Conservation (phyloP, 1,139 yeast species). For the Hyphopichia pseudoburtonii region DNA sequence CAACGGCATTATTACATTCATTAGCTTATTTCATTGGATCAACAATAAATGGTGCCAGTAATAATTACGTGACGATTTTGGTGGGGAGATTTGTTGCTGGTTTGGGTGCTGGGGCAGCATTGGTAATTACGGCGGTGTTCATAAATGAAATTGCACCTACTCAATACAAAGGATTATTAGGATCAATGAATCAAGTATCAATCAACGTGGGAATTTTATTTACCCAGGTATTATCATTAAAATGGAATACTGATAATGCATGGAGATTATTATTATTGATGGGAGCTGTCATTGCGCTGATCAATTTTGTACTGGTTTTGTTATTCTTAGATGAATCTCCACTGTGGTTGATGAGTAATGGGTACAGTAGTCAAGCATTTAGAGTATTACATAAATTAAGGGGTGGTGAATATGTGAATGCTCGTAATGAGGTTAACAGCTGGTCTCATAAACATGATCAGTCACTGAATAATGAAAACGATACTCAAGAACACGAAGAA, state of each 20-base stretch:
- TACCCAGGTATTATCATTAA: constrained; percentile 72
- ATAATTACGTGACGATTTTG: constrained; percentile 43
- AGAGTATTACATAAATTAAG: constrained; percentile 36
- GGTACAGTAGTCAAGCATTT: constrained; percentile 31
- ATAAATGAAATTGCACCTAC: constrained; percentile 79
- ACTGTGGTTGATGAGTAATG: constrained; percentile 63
- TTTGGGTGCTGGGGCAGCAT: constrained; percentile 80
- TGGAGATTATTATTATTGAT: constrained; percentile 73
- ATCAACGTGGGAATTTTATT: constrained; percentile 80
- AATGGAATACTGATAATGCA: constrained; percentile 59
- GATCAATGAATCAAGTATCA: constrained; percentile 84
- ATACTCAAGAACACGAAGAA: constrained; percentile 2
- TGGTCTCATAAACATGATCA: constrained; percentile 24
- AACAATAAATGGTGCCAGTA: constrained; percentile 53
- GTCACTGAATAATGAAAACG: constrained; percentile 1
- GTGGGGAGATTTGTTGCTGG: constrained; percentile 82
- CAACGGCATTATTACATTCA: constrained; percentile 57
- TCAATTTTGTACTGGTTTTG: constrained; percentile 44
- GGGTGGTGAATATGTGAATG: constrained; percentile 40
- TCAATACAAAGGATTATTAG: constrained; percentile 69
- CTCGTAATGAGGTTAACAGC: constrained; percentile 38
- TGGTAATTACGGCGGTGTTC: constrained; percentile 81
- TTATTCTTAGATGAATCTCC: constrained; percentile 74
- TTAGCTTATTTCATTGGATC: constrained; percentile 68
- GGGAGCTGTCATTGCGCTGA: constrained; percentile 56